These are phyloP conservation scores for Infundibulicybe gibba DNA, from an alignment of 768 basidiomycete species.

Conservation along the genomic window DNA sequence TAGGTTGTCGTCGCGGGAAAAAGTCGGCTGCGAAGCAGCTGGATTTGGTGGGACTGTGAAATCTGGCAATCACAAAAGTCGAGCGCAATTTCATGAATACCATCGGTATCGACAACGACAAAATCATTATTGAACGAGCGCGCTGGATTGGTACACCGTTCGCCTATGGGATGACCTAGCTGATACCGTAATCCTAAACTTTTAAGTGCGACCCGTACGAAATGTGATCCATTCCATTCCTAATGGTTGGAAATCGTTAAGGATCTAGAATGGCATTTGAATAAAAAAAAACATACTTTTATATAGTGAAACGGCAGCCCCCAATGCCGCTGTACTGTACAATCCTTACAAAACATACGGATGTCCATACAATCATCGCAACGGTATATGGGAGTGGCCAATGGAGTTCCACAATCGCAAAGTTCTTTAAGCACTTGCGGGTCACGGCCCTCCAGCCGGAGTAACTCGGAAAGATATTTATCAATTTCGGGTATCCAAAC, in stretches of 20 bases:
- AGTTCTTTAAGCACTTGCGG: not conserved
- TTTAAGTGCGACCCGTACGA: constrained; percentile 2
- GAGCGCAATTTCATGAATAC: constrained; percentile 10
- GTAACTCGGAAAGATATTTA: not conserved
- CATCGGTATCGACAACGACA: constrained; percentile 9
- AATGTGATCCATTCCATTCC: constrained; percentile 1
- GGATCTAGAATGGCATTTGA: not conserved
- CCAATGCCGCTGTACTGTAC: not conserved
- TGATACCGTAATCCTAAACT: constrained; percentile 11
- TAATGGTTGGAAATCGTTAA: not conserved
- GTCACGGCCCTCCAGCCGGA: not conserved
- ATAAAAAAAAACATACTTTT: not conserved
- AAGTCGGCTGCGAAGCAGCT: constrained; percentile 13
- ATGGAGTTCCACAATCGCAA: not conserved
- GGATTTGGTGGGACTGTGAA: constrained; percentile 3
- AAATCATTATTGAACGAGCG: constrained; percentile 3
- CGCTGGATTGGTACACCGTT: not conserved
- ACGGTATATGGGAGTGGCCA: not conserved
- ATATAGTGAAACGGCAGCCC: constrained; percentile 1
- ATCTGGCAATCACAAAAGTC: constrained; percentile 14
- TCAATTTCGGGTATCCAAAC: not conserved
- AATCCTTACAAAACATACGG: not conserved
- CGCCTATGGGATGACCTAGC: constrained; percentile 5
- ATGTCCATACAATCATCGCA: not conserved
- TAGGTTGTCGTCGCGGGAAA: constrained; percentile 7